Percentiles rank a stretch among this genome's conserved stretches.
These are phyloP conservation scores for Saksenaea vasiformis DNA, from an alignment of 371 early-diverging fungal genomes.

Conservation along the genomic window DNA sequence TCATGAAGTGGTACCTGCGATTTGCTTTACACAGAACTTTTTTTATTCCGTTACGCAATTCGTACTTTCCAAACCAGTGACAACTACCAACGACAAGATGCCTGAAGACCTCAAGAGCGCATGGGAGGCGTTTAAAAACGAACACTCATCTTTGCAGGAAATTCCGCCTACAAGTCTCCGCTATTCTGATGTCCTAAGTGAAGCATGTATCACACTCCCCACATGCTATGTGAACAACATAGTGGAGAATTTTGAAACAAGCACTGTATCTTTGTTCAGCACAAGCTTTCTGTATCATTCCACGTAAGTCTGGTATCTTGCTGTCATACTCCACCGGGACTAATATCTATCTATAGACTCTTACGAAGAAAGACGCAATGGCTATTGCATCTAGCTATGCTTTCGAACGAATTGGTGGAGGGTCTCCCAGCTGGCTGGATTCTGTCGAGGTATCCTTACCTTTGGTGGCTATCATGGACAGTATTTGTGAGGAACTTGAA, in stretches of 20 bases:
- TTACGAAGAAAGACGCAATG: too few species aligned
- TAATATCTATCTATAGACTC: too few species aligned
- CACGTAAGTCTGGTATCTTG: not conserved
- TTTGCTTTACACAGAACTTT: constrained; percentile 9
- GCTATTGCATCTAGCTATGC: too few species aligned
- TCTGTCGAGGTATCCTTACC: not conserved
- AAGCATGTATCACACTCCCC: constrained; percentile 8
- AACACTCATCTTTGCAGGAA: not conserved
- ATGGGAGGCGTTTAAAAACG: not conserved
- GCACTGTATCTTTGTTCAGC: not conserved
- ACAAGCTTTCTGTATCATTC: constrained; percentile 7
- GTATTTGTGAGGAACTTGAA: constrained; percentile 5
- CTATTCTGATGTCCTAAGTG: constrained; percentile 1
- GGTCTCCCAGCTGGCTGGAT: not conserved
- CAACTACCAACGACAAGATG: constrained; percentile 6
- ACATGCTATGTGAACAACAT: constrained; percentile 5
- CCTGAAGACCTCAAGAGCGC: not conserved
- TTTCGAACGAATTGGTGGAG: too few species aligned
- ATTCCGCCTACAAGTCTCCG: too few species aligned
- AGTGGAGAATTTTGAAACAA: constrained; percentile 3
- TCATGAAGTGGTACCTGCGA: constrained; percentile 3
- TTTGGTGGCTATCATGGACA: constrained; percentile 6
- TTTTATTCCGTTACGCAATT: constrained; percentile 8
- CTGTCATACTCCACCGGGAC: too few species aligned
- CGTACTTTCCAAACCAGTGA: constrained; percentile 3